These are phyloP conservation scores for Yamadazyma kitorensis DNA, from an alignment of 805 yeast species.

Conservation along the genomic window DNA sequence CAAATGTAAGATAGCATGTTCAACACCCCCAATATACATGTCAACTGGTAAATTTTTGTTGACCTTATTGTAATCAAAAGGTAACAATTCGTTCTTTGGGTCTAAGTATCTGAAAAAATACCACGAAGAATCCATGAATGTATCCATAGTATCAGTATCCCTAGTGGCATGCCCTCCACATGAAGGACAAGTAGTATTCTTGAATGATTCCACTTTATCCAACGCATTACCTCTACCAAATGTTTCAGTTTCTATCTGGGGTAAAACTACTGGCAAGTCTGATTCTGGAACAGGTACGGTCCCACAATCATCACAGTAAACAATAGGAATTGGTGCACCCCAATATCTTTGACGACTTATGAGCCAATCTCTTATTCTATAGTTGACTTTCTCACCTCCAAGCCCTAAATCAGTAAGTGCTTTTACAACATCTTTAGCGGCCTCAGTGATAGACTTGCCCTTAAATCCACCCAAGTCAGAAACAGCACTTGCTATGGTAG, in stretches of 20 bases:
- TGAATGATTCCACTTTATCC: slow-evolving; percentile 62
- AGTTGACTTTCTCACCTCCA: slow-evolving; percentile 54
- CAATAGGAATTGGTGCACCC: slow-evolving; percentile 98
- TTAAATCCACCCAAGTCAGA: slow-evolving; percentile 33
- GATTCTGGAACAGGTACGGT: slow-evolving; percentile 88
- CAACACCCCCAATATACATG: slow-evolving; percentile 90
- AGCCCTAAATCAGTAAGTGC: slow-evolving; percentile 31
- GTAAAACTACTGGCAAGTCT: slow-evolving; percentile 80
- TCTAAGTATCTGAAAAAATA: slow-evolving; percentile 85
- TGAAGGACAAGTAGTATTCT: slow-evolving; percentile 73
- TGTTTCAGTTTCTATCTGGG: slow-evolving; percentile 54
- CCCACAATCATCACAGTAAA: slow-evolving; percentile 86
- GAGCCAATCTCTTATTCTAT: slow-evolving; percentile 86
- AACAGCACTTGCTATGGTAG: slow-evolving; percentile 25
- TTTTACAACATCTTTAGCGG: slow-evolving; percentile 45
- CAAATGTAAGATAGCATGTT: slow-evolving; percentile 92
- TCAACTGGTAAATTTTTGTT: slow-evolving; percentile 70
- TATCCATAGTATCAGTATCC: slow-evolving; percentile 98
- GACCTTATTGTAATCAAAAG: slow-evolving; percentile 41
- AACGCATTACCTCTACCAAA: slow-evolving; percentile 64
- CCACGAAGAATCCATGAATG: slow-evolving; percentile 98
- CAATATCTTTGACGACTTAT: slow-evolving; percentile 93
- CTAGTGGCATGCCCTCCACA: slow-evolving; percentile 65
- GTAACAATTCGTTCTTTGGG: slow-evolving; percentile 52
- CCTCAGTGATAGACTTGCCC: slow-evolving; percentile 52